Percentiles rank a stretch among this genome's conserved stretches.
Evolutionary conservation across 495 filamentous ascomycete genomes (phyloP).

Genomic region (Annulohypoxylon maeteangense): DNA sequence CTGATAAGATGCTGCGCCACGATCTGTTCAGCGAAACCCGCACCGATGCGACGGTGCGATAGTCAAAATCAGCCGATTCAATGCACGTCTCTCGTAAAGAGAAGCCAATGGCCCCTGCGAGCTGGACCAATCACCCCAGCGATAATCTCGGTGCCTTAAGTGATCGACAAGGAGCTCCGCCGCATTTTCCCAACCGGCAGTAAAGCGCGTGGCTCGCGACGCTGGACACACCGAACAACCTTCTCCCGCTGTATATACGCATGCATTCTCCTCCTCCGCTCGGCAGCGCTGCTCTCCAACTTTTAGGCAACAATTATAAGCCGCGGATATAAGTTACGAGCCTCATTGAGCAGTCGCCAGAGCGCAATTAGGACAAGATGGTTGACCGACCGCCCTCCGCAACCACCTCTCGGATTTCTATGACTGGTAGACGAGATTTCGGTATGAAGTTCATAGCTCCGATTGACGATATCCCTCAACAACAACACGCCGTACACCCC

Average conservation of each 20-base stretch:
- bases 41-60: background rate
- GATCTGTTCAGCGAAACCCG: background rate
- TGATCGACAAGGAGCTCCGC: conserved; percentile 17
- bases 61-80: conserved; percentile 23
- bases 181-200: conserved; percentile 2
- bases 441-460: conserved; percentile 37
- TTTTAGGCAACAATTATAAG: background rate
- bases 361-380: conserved; percentile 22
- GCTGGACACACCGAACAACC: background rate
- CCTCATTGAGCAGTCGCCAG: background rate
- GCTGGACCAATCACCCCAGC: conserved; percentile 23
- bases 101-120: background rate
- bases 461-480: conserved; percentile 16
- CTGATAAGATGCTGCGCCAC: conserved; percentile 28
- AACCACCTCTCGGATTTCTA: conserved; percentile 34
- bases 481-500: background rate
- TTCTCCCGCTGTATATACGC: conserved; percentile 8
- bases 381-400: conserved; percentile 30
- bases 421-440: conserved; percentile 38
- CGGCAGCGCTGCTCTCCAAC: background rate
- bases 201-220: background rate
- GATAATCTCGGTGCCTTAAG: conserved; percentile 39
- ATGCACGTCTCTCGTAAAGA: background rate
- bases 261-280: background rate
- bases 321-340: background rate